These are phyloP conservation scores for Aspergillus sergii DNA, from an alignment of 2,329 filamentous ascomycete genomes.

Conservation along the genomic window DNA sequence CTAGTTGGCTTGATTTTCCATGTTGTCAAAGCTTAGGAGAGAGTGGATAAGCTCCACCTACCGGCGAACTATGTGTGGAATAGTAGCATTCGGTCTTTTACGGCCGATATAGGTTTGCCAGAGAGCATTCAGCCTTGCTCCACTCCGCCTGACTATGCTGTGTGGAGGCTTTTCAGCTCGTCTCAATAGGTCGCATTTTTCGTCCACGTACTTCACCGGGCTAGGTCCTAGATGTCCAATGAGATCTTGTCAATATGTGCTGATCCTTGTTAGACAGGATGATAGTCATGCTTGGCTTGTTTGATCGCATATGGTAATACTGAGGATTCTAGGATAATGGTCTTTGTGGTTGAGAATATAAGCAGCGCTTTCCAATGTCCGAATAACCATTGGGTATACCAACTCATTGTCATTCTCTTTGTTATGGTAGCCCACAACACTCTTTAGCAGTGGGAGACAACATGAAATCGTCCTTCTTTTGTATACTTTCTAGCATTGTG, in stretches of 20 bases:
- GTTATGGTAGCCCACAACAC: not conserved
- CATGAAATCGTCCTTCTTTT: not conserved
- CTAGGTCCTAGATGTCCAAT: not conserved
- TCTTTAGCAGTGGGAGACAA: not conserved
- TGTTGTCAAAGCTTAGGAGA: not conserved
- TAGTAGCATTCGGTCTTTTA: not conserved
- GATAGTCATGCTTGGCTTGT: not conserved
- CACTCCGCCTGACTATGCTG: not conserved
- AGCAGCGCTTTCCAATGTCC: not conserved
- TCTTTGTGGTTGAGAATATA: not conserved
- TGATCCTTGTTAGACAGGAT: not conserved
- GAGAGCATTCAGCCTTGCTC: not conserved
- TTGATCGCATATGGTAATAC: not conserved
- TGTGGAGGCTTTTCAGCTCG: not conserved
- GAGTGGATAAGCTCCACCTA: not conserved
- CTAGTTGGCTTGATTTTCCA: not conserved
- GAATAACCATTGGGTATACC: not conserved
- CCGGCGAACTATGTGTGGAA: not conserved
- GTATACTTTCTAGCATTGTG: not conserved
- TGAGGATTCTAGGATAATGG: not conserved
- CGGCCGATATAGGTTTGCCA: too few relatives aligned
- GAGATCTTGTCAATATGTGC: not conserved
- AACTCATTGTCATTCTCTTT: not conserved
- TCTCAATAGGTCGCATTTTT: not conserved
- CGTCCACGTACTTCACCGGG: not conserved